Evolutionary conservation across 352 stramenopile species (phyloP), one percentile per base, ranked within the genome.

Genomic region (Phytopythium oedochilum): DNA sequence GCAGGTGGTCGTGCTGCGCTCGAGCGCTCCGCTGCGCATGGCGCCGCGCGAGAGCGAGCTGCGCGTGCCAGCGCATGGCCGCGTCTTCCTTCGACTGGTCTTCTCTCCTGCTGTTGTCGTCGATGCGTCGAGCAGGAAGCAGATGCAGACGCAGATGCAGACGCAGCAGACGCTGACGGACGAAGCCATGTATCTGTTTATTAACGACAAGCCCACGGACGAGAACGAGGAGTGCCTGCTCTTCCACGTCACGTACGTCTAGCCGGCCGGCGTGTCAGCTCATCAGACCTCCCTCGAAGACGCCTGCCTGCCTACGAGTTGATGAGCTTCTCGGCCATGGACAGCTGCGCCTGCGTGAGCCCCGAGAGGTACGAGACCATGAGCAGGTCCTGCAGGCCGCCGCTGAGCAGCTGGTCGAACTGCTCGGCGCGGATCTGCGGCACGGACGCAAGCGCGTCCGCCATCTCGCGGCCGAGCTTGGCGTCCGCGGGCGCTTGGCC

Each of bases 351-450:
- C 79, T 97, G 89, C 48, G 97, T 99, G 60, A 99, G 84, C 56
- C 96, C 97, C 55, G 90, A 97, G 63, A 99, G 88, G 76, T 99
- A 99, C 56, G 91, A 98, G 23, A 99, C 96, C 96, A 99, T 99
- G 59, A 99, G 83, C 53, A 99, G 83, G 76, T 99, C 97, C 78
- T 99, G 96, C 64, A 99, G 71, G 20, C 96, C 96, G 64, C 91
- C 93, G 71, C 94, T 95, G 73, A 99, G 98, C 52, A 98, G 88
- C 59, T 97, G 94, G 75, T 98, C 94, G 70, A 99, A 98, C 60
- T 97, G 86, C 62, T 98, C 94, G 26, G 86, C 77, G 48, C 87
- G 78, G 57, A 99, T 96, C 55, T 95, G 78, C 23, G 97, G 96
- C 48, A 99, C 96, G 45, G 80, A 84, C 11, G 93, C 95, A 2